Percentiles rank a stretch among this genome's conserved stretches.
phyloP scores from a whole-genome alignment of 2,329 filamentous ascomycete species.

The Venturia carpophila region DNA sequence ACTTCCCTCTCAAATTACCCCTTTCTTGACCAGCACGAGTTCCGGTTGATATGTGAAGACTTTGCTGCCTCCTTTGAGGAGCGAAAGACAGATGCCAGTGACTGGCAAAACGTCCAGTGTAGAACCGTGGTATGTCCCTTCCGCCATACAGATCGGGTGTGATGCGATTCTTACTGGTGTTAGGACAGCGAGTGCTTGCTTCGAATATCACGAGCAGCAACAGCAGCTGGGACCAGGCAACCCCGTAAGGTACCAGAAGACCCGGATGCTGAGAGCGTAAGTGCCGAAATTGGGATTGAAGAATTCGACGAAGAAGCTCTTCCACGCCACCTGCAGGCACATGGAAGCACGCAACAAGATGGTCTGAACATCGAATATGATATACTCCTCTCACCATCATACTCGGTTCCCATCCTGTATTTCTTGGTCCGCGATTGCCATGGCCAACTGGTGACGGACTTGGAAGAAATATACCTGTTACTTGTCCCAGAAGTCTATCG shows the following conservation, averaged over 20 bases:
- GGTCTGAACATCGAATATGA: constrained; percentile 54
- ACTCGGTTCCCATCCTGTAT: constrained; percentile 68
- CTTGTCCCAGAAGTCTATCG: constrained; percentile 62
- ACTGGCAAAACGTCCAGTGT: background rate
- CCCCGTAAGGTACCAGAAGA: background rate
- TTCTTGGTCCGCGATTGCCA: constrained; percentile 56
- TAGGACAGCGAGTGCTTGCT: background rate
- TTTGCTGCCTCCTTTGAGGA: background rate
- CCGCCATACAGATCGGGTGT: background rate
- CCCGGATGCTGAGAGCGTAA: background rate
- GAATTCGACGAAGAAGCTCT: constrained; percentile 6
- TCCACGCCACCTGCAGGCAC: background rate
- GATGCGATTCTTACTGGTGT: background rate
- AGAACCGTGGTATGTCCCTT: background rate
- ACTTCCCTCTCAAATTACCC: constrained; percentile 1
- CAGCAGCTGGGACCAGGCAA: background rate
- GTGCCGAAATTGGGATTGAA: background rate
- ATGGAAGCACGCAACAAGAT: background rate
- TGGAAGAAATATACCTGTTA: constrained; percentile 63
- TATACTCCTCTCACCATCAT: constrained; percentile 66
- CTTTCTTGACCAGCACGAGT: constrained; percentile 3
- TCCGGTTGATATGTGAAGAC: constrained; percentile 2
- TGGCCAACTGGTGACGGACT: constrained; percentile 49
- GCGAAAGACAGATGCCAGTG: background rate
- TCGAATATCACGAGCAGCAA: background rate